phyloP scores from a whole-genome alignment of 2,329 filamentous ascomycete species.

The Zasmidium cellare region DNA sequence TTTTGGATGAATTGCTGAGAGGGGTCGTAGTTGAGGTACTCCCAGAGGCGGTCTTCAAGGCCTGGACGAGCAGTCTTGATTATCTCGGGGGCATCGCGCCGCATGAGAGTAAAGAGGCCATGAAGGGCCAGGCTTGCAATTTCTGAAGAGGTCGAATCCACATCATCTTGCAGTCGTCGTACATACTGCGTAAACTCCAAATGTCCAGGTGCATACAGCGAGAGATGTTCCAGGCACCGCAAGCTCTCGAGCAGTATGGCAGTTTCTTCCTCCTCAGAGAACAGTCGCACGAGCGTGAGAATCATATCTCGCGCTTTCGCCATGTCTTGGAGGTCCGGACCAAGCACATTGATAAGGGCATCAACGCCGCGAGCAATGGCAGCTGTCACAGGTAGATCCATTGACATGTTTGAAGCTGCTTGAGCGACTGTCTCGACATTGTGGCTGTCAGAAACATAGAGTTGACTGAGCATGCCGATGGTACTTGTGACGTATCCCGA shows the following conservation, averaged over 20 bases:
- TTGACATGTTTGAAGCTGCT: constrained; percentile 85
- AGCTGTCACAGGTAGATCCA: constrained; percentile 78
- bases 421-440: constrained; percentile 78
- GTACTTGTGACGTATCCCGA: constrained; percentile 87
- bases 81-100: constrained; percentile 81
- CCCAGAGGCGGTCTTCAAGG: constrained; percentile 89
- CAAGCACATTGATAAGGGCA: constrained; percentile 94
- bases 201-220: constrained; percentile 84
- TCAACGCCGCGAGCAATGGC: constrained; percentile 87
- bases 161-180: constrained; percentile 72
- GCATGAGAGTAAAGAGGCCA: constrained; percentile 92
- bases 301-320: constrained; percentile 90
- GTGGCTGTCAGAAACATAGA: constrained; percentile 90
- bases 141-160: constrained; percentile 67
- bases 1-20: constrained; percentile 78
- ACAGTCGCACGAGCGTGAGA: constrained; percentile 79
- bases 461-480: constrained; percentile 87
- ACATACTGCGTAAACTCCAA: constrained; percentile 86
- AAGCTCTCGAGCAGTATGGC: constrained; percentile 75
- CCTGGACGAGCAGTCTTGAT: constrained; percentile 72
- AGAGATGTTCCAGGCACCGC: constrained; percentile 84
- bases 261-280: constrained; percentile 67
- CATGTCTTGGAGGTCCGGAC: constrained; percentile 90
- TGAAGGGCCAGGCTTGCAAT: constrained; percentile 83
- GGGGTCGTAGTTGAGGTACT: constrained; percentile 76